Base-by-base conservation (phyloP, 495 filamentous ascomycete genomes). In the Penicillium malachiteum region DNA sequence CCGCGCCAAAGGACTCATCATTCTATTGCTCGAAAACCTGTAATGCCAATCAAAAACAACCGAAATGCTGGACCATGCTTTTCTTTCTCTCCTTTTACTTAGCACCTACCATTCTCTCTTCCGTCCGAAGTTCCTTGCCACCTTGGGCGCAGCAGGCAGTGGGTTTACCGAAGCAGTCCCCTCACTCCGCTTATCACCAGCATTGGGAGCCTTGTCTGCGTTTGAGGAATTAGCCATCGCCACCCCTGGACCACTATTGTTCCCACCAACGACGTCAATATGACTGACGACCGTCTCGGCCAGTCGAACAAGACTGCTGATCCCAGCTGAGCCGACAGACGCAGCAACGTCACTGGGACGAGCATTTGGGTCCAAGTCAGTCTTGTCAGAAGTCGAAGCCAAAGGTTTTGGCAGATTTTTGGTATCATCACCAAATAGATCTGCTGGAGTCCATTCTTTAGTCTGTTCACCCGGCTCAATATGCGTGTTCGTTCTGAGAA, bases 181-280 rank as follows among this genome's bases (percentile, higher is more conserved):
- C 21, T 37, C 34, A 41, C 39, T n/a, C 12, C 7, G 39, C 14
- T n/a, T 16, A 14, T 14, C 6, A 41, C 10, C n/a, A 3, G 43
- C 10, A 9, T 35, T 8, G 30, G 16, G 35, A 21, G 30, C 30
- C 6, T 9, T 9, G 31, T 2, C 34, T 7, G 34, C 14, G 21
- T 4, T 26, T 4, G 4, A 26, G 21, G 21, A 26, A 26, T 26
- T 4, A 2, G 21, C 21, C 21, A 26, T 26, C 21, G 21, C 4
- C 1, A 2, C 17, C 5, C 26, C 51, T 10, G 62, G 55, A 2
- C 68, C 62, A 13, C 46, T 52, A 21, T 74, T 77, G 37, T 55
- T 58, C 13, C 50, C 68, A 6, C 75, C 75, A 7, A 77, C 58
- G 13, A 57, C 56, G 43, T 78, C 75, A 14, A 75, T 75, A 3